Base-by-base conservation (phyloP, 805 yeast species). In the Maudiozyma pseudohumilis region DNA sequence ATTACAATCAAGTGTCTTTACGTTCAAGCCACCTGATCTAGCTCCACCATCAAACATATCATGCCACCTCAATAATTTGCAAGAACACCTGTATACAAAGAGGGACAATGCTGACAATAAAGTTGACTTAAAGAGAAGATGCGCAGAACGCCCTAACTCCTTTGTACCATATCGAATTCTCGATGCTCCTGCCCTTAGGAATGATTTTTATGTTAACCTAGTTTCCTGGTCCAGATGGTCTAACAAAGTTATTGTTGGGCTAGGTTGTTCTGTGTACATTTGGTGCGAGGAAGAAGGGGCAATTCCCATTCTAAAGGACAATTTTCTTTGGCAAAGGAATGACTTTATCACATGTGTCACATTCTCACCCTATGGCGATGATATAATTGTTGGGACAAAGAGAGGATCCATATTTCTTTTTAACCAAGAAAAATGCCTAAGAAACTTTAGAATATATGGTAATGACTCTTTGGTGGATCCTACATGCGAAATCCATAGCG, bases 181-280 rank as follows among this genome's bases (percentile, higher is more conserved):
- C 15, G 80, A 74, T 51, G 88, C 92, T 0, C 87, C 87, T 0
- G 75, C 75, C 2, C 56, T 85, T 37, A 62, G 80, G 42, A 79
- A 83, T 55, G 94, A 86, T 53, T 85, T 77, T 51, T 86, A 85
- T 56, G 70, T 84, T 1, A 82, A 82, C 50, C 62, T 82, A 38
- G 70, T 85, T 0, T 71, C 85, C 5, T 85, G 94, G 94, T 75
- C 87, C 0, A 53, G 52, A 6, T 47, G 47, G 12, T 59, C 74
- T 1, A 66, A 66, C 29, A 63, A 62, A 18, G 61, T 84, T 0
- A 78, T 79, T 0, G 85, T 85, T 2, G 95, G 88, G 0, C 60
- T 84, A 23, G 78, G 75, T 0, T 49, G 64, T 3, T 59, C 68
- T 4, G 78, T 73, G 0, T 81, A 73, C 52, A 50, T 77, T 22